phyloP scores from a whole-genome alignment of 495 filamentous ascomycete species.

The Chlorociboria aeruginascens region DNA sequence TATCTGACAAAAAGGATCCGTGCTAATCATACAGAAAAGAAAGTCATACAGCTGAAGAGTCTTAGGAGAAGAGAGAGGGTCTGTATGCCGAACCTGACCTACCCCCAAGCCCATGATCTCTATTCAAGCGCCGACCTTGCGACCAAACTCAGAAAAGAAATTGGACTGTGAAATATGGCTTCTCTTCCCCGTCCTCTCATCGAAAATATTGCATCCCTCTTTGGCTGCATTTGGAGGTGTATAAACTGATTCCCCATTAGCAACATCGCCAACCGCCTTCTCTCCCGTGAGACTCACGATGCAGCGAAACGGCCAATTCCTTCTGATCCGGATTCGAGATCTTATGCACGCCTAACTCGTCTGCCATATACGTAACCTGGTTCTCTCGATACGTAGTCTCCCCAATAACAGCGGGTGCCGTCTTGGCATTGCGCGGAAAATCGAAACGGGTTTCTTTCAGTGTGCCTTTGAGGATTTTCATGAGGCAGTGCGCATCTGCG shows the following conservation, averaged over 20 bases:
- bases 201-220: slow-evolving; percentile 61
- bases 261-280: slow-evolving; percentile 49
- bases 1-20: no score
- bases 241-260: slow-evolving; percentile 48
- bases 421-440: slow-evolving; percentile 34
- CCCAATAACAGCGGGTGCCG: slow-evolving; percentile 3
- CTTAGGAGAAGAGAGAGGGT: no score
- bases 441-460: slow-evolving; percentile 72
- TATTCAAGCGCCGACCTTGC: neutral
- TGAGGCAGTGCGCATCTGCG: slow-evolving; percentile 65
- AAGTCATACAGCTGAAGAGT: no score
- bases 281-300: slow-evolving; percentile 42
- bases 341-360: slow-evolving; percentile 72
- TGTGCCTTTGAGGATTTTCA: slow-evolving; percentile 60
- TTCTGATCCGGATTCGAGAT: slow-evolving; percentile 61
- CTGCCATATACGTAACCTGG: slow-evolving; percentile 75
- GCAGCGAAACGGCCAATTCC: slow-evolving; percentile 72
- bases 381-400: slow-evolving; percentile 10
- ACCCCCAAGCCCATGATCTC: no score
- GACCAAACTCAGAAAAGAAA: slow-evolving; percentile 12
- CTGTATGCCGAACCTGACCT: no score
- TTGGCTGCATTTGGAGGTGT: slow-evolving; percentile 79
- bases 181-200: slow-evolving; percentile 46
- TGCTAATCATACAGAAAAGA: no score
- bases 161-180: slow-evolving; percentile 41